phyloP scores from a whole-genome alignment of 345 rosid genomes.

The Capsella bursapastoris region DNA sequence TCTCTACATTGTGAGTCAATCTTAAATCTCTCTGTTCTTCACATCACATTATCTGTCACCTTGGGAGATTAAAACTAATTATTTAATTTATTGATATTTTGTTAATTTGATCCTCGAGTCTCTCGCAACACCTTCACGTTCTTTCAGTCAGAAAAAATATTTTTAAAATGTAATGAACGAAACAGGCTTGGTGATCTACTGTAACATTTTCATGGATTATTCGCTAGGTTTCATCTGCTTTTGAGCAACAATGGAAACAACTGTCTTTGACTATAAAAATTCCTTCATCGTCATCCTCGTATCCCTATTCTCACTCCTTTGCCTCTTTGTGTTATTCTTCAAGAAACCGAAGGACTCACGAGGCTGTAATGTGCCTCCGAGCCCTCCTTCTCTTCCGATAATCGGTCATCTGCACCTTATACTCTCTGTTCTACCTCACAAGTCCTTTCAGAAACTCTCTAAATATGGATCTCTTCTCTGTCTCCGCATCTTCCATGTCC shows the following conservation, averaged over 20 bases:
- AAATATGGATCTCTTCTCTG: conserved; percentile 7
- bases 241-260: neutral
- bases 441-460: conserved; percentile 15
- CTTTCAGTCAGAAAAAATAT: no score
- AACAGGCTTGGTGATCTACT: no score
- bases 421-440: neutral
- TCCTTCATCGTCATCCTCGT: neutral
- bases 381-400: conserved; percentile 10
- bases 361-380: neutral
- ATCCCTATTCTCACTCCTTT: neutral
- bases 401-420: conserved; percentile 21
- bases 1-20: no score
- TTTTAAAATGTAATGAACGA: no score
- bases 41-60: no score
- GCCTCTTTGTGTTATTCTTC: neutral
- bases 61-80: no score
- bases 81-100: no score
- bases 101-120: no score
- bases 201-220: no score
- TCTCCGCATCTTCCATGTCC: conserved; percentile 18
- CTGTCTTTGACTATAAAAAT: neutral
- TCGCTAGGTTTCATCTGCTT: no score
- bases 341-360: neutral
- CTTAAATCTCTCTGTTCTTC: no score
- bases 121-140: no score